Percentiles rank a stretch among this genome's conserved stretches.
Evolutionary conservation across 2,329 filamentous ascomycete genomes (phyloP).

Genomic region (Clarireedia sp.): DNA sequence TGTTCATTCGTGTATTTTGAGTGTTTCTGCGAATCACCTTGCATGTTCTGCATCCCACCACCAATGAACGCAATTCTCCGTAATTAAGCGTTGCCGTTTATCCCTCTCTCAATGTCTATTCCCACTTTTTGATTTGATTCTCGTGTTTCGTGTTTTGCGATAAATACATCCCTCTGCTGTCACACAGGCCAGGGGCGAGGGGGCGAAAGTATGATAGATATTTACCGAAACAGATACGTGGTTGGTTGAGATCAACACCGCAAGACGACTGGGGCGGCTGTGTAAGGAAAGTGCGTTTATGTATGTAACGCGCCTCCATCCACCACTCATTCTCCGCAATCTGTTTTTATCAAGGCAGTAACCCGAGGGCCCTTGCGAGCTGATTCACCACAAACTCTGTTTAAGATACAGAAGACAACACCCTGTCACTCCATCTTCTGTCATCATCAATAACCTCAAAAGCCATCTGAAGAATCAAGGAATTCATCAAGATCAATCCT

Average conservation of each 20-base stretch:
- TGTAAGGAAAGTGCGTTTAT: slow-evolving; percentile 11
- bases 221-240: neutral
- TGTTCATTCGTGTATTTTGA: neutral
- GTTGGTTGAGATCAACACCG: slow-evolving; percentile 1
- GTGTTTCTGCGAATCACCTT: neutral
- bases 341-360: slow-evolving; percentile 19
- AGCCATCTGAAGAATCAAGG: slow-evolving; percentile 4
- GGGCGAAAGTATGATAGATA: neutral
- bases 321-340: slow-evolving; percentile 9
- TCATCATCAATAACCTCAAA: slow-evolving; percentile 7
- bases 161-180: neutral
- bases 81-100: slow-evolving; percentile 6
- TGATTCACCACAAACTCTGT: slow-evolving; percentile 9
- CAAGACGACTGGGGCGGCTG: neutral
- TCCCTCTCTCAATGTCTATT: neutral
- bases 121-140: slow-evolving; percentile 5
- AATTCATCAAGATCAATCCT: slow-evolving; percentile 3
- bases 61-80: slow-evolving; percentile 1
- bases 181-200: neutral
- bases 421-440: neutral
- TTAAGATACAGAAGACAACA: neutral
- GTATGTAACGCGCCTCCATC: slow-evolving; percentile 12
- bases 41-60: neutral
- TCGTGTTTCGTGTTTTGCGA: slow-evolving; percentile 2
- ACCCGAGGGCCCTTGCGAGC: slow-evolving; percentile 17